Percentiles rank a stretch among this genome's conserved stretches.
These are phyloP conservation scores for Ambrosiella cleistominuta DNA, from an alignment of 2,329 filamentous ascomycete genomes.

Conservation along the genomic window DNA sequence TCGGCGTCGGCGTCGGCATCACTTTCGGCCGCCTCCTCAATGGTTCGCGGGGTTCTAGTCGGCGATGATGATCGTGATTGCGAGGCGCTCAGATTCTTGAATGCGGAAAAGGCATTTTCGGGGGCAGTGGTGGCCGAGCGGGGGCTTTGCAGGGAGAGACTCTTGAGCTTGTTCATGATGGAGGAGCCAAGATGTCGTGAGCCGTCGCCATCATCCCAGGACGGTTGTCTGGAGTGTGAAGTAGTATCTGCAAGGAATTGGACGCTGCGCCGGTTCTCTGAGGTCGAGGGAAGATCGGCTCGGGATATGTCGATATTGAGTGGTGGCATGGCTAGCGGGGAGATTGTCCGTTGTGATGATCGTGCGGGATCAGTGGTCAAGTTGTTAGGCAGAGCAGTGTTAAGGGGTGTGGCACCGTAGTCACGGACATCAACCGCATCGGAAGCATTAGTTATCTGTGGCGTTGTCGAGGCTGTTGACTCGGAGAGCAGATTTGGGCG, in stretches of 20 bases:
- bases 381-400: not conserved
- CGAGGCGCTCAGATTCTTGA: conserved; percentile 17
- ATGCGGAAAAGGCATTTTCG: conserved; percentile 10
- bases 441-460: not conserved
- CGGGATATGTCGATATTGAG: conserved; percentile 2
- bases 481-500: not conserved
- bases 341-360: conserved; percentile 5
- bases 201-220: conserved; percentile 48
- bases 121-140: conserved; percentile 6
- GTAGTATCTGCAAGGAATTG: conserved; percentile 49
- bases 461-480: not conserved
- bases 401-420: not conserved
- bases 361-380: not conserved
- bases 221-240: conserved; percentile 43
- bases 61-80: conserved; percentile 16
- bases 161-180: conserved; percentile 64
- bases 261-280: conserved; percentile 40
- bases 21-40: conserved; percentile 38
- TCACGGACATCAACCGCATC: not conserved
- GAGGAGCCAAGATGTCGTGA: conserved; percentile 41
- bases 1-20: conserved; percentile 67
- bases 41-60: conserved; percentile 22
- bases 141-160: conserved; percentile 43
- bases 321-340: conserved; percentile 9
- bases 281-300: not conserved